These are phyloP conservation scores for Chaetomium sp. DNA, from an alignment of 2,329 filamentous ascomycete species.

Conservation along the genomic window DNA sequence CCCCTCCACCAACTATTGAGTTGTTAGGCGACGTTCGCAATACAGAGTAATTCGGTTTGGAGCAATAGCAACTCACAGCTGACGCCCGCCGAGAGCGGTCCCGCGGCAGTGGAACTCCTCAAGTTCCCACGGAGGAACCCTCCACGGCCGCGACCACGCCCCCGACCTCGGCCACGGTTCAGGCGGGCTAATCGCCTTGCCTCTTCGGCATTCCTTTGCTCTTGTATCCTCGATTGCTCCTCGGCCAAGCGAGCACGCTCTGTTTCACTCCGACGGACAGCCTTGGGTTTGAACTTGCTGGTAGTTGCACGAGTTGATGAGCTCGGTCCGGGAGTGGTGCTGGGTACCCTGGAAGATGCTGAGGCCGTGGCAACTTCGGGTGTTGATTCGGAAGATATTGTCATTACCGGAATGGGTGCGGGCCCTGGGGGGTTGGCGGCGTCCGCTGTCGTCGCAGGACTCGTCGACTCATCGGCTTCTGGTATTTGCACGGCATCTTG, in stretches of 20 bases:
- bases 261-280: constrained; percentile 40
- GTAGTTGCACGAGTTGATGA: constrained; percentile 25
- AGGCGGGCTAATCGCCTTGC: constrained; percentile 35
- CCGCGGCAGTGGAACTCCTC: constrained; percentile 40
- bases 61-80: constrained; percentile 27
- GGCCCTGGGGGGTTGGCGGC: constrained; percentile 7
- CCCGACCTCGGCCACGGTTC: constrained; percentile 37
- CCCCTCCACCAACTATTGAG: constrained; percentile 20
- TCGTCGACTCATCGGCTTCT: constrained; percentile 11
- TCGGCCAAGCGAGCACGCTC: constrained; percentile 43
- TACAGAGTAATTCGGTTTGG: not conserved
- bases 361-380: constrained; percentile 14
- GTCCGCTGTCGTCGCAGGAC: constrained; percentile 9
- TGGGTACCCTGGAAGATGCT: constrained; percentile 20
- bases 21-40: constrained; percentile 10
- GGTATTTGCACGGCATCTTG: constrained; percentile 6
- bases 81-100: constrained; percentile 41
- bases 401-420: constrained; percentile 19
- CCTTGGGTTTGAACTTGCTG: constrained; percentile 41
- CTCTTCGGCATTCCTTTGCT: constrained; percentile 39
- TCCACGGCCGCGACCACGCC: constrained; percentile 38
- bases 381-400: not conserved
- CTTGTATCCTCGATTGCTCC: constrained; percentile 40
- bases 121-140: constrained; percentile 36
- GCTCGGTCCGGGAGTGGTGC: constrained; percentile 15